Base-by-base conservation (phyloP, 495 filamentous ascomycete species). In the Parathielavia appendiculata region DNA sequence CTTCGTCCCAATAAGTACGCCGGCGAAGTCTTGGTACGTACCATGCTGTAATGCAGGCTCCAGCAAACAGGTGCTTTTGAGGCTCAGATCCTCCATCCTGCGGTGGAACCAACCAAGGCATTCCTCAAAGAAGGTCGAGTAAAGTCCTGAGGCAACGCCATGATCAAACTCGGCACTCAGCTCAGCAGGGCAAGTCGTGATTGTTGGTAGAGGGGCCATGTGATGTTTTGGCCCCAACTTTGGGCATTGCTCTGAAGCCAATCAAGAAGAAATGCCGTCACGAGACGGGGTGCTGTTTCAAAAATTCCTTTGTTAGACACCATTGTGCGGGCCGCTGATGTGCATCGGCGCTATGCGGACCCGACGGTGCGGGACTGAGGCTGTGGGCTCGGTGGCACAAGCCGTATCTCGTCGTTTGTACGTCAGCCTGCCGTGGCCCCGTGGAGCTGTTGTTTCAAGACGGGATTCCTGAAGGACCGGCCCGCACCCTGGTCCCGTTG, bases 321-420 rank as follows among this genome's bases (percentile, higher is more conserved):
- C 52, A 44, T 26, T 26, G 26, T 17, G 26, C 26, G 26, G 3
- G 39, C 20, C 26, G 40, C 53, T 32, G 41, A 41, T 46, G 46
- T 55, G 53, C 41, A 55, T 19, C 41, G 53, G 32, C 34, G 32
- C 32, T 17, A n/a, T 32, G 53, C 43, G 53, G 34, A 46, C 43
- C 41, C 52, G 36, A 9, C 26, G 17, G n/a, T 41, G 30, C 43
- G 51, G 51, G 41, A 46, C 7, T 14, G 39, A 46, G 41, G 30
- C 40, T 53, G 51, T 41, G 51, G 22, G 3, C 3, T 32, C 26
- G 17, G 34, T 38, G 48, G 32, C 48, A 34, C 48, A 36, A 38
- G 48, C 19, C 36, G 30, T 30, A 19, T 50, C 26, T 35, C 30
- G 12, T 17, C 26, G 26, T 30, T 6, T 30, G 26, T 3, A 30